Evolutionary conservation across 495 filamentous ascomycete genomes (phyloP).

Genomic region (Cladorrhinum samala): DNA sequence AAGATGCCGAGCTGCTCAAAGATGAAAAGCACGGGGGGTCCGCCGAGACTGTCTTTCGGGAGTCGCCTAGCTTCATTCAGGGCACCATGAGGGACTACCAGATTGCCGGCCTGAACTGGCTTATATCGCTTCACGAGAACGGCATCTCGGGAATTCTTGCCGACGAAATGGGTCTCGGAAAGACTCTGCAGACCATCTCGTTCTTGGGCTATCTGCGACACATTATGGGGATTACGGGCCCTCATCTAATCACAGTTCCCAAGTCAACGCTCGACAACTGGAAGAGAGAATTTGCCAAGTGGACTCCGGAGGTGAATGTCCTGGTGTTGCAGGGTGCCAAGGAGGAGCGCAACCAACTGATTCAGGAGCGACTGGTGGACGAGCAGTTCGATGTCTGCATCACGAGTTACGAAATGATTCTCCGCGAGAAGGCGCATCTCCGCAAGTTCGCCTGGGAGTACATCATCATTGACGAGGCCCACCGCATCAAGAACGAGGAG

Average conservation of each 20-base stretch:
- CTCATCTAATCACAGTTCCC: slow-evolving; percentile 90
- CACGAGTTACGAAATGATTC: slow-evolving; percentile 46
- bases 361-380: slow-evolving; percentile 82
- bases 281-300: slow-evolving; percentile 87
- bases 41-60: slow-evolving; percentile 82
- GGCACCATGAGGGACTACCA: slow-evolving; percentile 94
- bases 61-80: slow-evolving; percentile 85
- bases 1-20: slow-evolving; percentile 89
- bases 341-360: slow-evolving; percentile 81
- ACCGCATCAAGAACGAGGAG: slow-evolving; percentile 99
- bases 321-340: slow-evolving; percentile 93
- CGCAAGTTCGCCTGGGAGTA: slow-evolving; percentile 99
- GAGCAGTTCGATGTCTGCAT: slow-evolving; percentile 56
- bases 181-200: slow-evolving; percentile 83
- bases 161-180: slow-evolving; percentile 96
- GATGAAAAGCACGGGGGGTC: slow-evolving; percentile 85
- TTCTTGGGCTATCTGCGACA: slow-evolving; percentile 94
- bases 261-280: slow-evolving; percentile 99
- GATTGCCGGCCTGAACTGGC: slow-evolving; percentile 90
- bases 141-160: slow-evolving; percentile 97
- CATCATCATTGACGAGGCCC: slow-evolving; percentile 98
- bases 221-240: slow-evolving; percentile 77
- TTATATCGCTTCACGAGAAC: slow-evolving; percentile 97
- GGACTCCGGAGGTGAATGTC: slow-evolving; percentile 94
- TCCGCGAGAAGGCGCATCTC: slow-evolving; percentile 88